These are phyloP conservation scores for Phytophthora colocasiae DNA, from an alignment of 352 stramenopile genomes.

Conservation along the genomic window DNA sequence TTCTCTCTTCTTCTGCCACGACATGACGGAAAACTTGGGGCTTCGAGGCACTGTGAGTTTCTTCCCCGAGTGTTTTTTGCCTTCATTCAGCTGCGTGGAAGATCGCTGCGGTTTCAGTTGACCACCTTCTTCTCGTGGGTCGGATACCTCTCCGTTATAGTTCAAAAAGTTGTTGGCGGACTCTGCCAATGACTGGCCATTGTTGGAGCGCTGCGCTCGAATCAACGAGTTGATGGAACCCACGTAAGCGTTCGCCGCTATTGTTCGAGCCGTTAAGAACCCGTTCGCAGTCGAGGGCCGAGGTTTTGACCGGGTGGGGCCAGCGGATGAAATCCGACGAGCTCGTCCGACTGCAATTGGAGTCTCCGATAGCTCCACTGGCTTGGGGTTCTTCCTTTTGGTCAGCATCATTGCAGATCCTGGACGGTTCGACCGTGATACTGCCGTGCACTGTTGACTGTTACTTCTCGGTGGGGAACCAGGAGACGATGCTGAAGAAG, in stretches of 20 bases:
- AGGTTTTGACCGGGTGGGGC: conserved; percentile 16
- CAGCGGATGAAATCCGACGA: conserved; percentile 32
- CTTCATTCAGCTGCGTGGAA: too few relatives aligned
- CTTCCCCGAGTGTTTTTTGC: conserved; percentile 40
- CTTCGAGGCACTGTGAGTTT: conserved; percentile 79
- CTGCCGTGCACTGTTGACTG: conserved; percentile 2
- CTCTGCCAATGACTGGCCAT: conserved; percentile 57
- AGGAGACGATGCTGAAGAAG: conserved; percentile 29
- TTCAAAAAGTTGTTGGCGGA: conserved; percentile 55
- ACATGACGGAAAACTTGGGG: conserved; percentile 89
- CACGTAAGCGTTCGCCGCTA: conserved; percentile 43
- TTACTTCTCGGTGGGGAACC: conserved; percentile 18
- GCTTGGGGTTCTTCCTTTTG: conserved; percentile 16
- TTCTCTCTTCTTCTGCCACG: conserved; percentile 77
- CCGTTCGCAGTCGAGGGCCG: conserved; percentile 6
- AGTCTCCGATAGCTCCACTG: background rate
- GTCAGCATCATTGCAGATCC: conserved; percentile 31
- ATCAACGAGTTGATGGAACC: conserved; percentile 76
- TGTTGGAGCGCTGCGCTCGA: conserved; percentile 55
- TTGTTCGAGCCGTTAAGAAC: conserved; percentile 23
- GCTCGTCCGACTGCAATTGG: conserved; percentile 5
- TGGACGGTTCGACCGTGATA: conserved; percentile 25
- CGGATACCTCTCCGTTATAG: background rate
- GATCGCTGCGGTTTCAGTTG: conserved; percentile 40
- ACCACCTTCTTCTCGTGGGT: conserved; percentile 28